Percentiles rank a stretch among this genome's conserved stretches.
Conservation (phyloP, 225 moss, liverwort and hornwort genomes). For the Rhytidiadelphus loreus region DNA sequence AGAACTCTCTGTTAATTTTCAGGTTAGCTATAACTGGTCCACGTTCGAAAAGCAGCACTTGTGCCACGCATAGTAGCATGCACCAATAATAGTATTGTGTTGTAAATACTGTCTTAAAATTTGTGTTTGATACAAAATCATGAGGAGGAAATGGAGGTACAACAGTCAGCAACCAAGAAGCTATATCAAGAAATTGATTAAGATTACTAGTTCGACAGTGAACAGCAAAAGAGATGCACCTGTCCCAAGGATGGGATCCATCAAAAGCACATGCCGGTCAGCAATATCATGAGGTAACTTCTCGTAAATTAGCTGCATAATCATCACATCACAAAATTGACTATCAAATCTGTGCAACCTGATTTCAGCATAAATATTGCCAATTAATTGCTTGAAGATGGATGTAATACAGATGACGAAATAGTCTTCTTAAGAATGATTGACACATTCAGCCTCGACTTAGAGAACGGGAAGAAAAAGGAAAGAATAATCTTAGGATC, state of each 20-base stretch:
- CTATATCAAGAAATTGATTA: neutral
- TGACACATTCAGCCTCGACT: neutral
- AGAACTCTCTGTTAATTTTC: neutral
- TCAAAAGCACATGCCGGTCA: constrained; percentile 73
- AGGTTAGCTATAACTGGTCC: neutral
- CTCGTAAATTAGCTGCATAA: constrained; percentile 68
- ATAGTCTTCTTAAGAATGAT: neutral
- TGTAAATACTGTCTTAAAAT: neutral
- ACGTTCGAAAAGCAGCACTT: neutral
- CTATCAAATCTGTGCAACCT: neutral
- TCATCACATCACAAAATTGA: neutral
- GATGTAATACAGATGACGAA: neutral
- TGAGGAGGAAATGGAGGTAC: neutral
- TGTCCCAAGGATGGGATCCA: constrained; percentile 84
- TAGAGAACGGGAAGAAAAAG: neutral
- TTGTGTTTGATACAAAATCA: neutral
- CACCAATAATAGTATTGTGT: neutral
- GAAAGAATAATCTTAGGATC: neutral
- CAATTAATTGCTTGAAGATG: neutral
- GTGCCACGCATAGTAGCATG: neutral
- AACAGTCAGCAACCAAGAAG: neutral
- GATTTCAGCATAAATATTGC: neutral
- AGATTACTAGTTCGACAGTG: neutral
- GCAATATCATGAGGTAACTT: constrained; percentile 77
- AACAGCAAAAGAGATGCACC: constrained; percentile 11